Evolutionary conservation across 495 filamentous ascomycete genomes (phyloP).

Genomic region (Poronia punctata): DNA sequence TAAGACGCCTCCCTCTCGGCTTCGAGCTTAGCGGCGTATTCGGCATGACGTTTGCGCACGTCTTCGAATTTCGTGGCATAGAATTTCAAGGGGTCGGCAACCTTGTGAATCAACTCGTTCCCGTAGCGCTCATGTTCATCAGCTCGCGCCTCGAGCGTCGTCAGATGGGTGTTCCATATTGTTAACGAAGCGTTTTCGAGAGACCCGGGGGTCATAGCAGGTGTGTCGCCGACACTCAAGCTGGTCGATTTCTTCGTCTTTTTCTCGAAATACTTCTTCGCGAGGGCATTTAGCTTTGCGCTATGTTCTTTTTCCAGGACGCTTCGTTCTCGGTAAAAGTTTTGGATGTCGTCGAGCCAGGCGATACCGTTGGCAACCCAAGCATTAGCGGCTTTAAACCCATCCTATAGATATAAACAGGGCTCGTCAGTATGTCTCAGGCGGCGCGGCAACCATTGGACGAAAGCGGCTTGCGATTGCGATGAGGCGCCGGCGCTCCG

Average conservation of each 20-base stretch:
- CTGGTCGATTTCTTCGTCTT: constrained; percentile 84
- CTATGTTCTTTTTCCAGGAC: constrained; percentile 95
- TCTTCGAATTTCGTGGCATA: constrained; percentile 76
- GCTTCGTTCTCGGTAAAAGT: constrained; percentile 92
- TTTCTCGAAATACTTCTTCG: constrained; percentile 94
- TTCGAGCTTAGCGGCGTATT: constrained; percentile 81
- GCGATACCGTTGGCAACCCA: constrained; percentile 86
- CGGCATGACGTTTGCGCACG: constrained; percentile 81
- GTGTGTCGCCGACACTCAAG: constrained; percentile 89
- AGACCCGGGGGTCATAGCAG: constrained; percentile 87
- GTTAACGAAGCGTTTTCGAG: constrained; percentile 94
- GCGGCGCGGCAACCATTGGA: no score
- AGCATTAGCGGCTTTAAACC: constrained; percentile 85
- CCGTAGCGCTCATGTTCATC: constrained; percentile 82
- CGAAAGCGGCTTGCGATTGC: no score
- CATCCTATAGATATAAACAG: constrained; percentile 54
- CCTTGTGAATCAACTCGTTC: constrained; percentile 62
- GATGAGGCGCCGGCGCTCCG: no score
- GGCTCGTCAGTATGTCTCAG: constrained; percentile 13
- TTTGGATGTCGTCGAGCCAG: constrained; percentile 95
- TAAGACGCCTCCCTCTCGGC: constrained; percentile 80
- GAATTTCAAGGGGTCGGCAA: constrained; percentile 78
- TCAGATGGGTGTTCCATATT: constrained; percentile 92
- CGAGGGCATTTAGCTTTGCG: constrained; percentile 72
- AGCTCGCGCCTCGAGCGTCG: constrained; percentile 78